phyloP scores from a whole-genome alignment of 192 early-diverging fungal genomes.

The Kappamyces sp. region DNA sequence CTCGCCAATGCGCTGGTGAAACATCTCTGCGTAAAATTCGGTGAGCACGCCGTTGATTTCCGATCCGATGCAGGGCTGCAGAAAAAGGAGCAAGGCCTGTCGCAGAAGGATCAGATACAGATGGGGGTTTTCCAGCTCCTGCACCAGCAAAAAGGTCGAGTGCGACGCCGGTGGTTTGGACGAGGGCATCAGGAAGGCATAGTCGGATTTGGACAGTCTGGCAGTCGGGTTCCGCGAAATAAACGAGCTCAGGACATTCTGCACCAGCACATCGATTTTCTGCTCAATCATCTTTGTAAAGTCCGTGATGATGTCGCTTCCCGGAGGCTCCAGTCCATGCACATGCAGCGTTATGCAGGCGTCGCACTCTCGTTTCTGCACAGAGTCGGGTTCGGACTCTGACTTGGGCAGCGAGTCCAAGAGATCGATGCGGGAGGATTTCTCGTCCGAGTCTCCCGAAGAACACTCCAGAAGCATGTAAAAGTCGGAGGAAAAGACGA shows the following conservation, averaged over 20 bases:
- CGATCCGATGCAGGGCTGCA: constrained; percentile 24
- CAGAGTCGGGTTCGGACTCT: background rate
- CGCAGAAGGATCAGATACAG: constrained; percentile 60
- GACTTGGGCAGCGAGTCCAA: no score
- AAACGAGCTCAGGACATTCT: constrained; percentile 55
- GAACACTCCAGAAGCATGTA: constrained; percentile 38
- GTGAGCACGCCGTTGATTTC: constrained; percentile 30
- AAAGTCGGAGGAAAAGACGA: constrained; percentile 57
- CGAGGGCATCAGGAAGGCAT: constrained; percentile 65
- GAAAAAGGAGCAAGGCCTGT: constrained; percentile 51
- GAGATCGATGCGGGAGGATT: constrained; percentile 11
- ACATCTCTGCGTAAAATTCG: constrained; percentile 21
- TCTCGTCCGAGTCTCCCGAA: background rate
- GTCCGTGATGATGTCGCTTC: constrained; percentile 51
- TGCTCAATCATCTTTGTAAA: constrained; percentile 60
- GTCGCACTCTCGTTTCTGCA: background rate
- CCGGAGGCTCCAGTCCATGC: constrained; percentile 60
- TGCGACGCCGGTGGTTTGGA: constrained; percentile 26
- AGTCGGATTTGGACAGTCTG: constrained; percentile 63
- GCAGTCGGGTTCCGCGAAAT: constrained; percentile 62
- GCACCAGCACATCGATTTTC: constrained; percentile 54
- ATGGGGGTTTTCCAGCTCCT: constrained; percentile 46
- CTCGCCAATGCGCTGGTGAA: background rate
- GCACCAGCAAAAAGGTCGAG: constrained; percentile 41
- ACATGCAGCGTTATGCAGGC: constrained; percentile 48